Conservation (phyloP, 1,284 basidiomycete species). For the Hypsizygus ulmarius region DNA sequence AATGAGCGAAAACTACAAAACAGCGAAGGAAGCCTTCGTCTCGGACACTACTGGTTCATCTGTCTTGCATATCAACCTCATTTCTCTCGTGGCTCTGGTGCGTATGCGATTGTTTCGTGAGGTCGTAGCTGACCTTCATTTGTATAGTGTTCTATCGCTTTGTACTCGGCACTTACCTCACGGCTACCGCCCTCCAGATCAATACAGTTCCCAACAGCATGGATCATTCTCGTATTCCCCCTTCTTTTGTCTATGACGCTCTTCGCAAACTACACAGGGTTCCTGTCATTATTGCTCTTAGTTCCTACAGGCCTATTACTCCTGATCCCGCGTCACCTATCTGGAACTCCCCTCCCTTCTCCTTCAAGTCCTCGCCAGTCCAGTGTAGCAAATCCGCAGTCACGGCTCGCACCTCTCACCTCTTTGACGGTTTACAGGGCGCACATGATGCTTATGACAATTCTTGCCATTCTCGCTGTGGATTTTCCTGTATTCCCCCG, state of each 20-base stretch:
- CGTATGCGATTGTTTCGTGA: slow-evolving; percentile 29
- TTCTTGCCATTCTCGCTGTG: slow-evolving; percentile 91
- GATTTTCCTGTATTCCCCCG: slow-evolving; percentile 95
- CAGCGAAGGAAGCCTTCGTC: slow-evolving; percentile 86
- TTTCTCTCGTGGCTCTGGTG: slow-evolving; percentile 74
- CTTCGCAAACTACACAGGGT: slow-evolving; percentile 57
- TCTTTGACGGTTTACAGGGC: slow-evolving; percentile 89
- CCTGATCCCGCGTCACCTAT: slow-evolving; percentile 41
- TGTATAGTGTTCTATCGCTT: slow-evolving; percentile 67
- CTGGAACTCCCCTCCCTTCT: slow-evolving; percentile 51
- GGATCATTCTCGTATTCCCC: slow-evolving; percentile 67
- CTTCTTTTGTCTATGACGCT: slow-evolving; percentile 79
- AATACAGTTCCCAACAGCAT: slow-evolving; percentile 55
- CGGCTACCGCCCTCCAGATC: slow-evolving; percentile 38
- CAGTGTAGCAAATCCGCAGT: slow-evolving; percentile 22
- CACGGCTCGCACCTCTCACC: slow-evolving; percentile 45
- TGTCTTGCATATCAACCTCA: slow-evolving; percentile 70
- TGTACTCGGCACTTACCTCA: slow-evolving; percentile 60
- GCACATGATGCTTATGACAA: slow-evolving; percentile 94
- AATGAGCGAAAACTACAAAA: slow-evolving; percentile 59
- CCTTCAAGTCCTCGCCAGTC: slow-evolving; percentile 19
- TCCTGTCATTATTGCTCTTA: slow-evolving; percentile 52
- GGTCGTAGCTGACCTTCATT: slow-evolving; percentile 1
- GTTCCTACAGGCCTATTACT: slow-evolving; percentile 41
- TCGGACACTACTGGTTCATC: slow-evolving; percentile 78